Conservation (phyloP, 1,284 basidiomycete species). For the Ganoderma sinense region DNA sequence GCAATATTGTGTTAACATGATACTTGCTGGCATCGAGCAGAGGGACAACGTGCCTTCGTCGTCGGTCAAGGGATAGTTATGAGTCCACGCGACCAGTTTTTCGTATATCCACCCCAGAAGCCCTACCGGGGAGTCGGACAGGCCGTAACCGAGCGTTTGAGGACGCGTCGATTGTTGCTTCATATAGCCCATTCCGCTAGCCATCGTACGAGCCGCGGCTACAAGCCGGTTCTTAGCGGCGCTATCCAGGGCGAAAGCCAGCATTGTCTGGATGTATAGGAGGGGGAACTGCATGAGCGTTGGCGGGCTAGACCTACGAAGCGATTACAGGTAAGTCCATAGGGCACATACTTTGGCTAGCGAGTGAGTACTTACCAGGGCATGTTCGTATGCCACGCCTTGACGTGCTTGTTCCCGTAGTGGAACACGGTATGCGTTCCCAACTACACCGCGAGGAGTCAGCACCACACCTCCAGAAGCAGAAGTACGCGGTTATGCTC, state of each 20-base stretch:
- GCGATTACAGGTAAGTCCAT: no score
- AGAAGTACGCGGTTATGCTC: not conserved
- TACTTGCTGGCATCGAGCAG: no score
- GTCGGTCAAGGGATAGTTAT: slow-evolving; percentile 4
- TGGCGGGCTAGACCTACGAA: not conserved
- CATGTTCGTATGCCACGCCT: slow-evolving; percentile 33
- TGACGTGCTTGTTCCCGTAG: slow-evolving; percentile 29
- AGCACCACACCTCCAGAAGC: not conserved
- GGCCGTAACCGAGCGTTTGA: slow-evolving; percentile 62
- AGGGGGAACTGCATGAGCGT: not conserved
- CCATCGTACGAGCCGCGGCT: no score
- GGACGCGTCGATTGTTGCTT: slow-evolving; percentile 55
- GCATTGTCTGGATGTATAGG: not conserved
- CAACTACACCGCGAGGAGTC: not conserved
- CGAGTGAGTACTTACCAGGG: slow-evolving; percentile 32
- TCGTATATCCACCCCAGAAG: slow-evolving; percentile 46
- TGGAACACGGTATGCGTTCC: slow-evolving; percentile 20
- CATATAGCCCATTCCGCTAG: slow-evolving; percentile 49
- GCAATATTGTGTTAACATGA: no score
- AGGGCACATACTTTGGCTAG: no score
- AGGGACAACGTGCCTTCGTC: no score
- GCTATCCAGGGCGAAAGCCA: not conserved
- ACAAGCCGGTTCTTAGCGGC: slow-evolving; percentile 22
- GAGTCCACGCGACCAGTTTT: not conserved
- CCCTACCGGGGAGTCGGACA: slow-evolving; percentile 64